Conservation (phyloP, 1,139 yeast genomes). For the Yamadazyma songkhlaensis region DNA sequence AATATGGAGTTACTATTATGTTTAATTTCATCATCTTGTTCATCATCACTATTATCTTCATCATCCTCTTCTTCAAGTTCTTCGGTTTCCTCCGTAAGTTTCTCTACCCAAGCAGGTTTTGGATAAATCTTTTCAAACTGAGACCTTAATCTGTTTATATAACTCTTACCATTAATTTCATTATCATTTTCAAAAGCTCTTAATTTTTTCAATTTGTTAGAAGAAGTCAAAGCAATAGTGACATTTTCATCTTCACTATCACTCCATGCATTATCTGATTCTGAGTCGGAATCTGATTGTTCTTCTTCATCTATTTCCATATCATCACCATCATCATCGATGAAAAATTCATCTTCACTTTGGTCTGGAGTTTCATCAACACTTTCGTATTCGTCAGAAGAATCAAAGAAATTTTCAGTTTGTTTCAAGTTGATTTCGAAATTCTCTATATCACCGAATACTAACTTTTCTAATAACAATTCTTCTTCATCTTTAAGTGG, state of each 20-base stretch:
- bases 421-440: conserved; percentile 66
- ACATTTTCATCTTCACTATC: conserved; percentile 90
- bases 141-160: conserved; percentile 68
- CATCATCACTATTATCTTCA: conserved; percentile 12
- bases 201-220: conserved; percentile 69
- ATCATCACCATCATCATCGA: conserved; percentile 53
- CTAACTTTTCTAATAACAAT: conserved; percentile 70
- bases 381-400: conserved; percentile 21
- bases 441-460: conserved; percentile 85
- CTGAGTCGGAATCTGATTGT: conserved; percentile 17
- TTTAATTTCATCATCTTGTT: conserved; percentile 17
- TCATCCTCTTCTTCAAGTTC: conserved; percentile 23
- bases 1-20: conserved; percentile 53
- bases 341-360: conserved; percentile 32
- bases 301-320: conserved; percentile 55
- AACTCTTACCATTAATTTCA: conserved; percentile 60
- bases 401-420: conserved; percentile 54
- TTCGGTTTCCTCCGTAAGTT: conserved; percentile 18
- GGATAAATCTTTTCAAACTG: conserved; percentile 90
- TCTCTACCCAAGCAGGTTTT: conserved; percentile 81
- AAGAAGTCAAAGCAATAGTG: conserved; percentile 55
- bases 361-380: conserved; percentile 10
- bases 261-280: conserved; percentile 61
- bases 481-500: conserved; percentile 87
- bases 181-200: conserved; percentile 63